phyloP scores from a whole-genome alignment of 345 rosid genomes.

The Abelmoschus esculentus region DNA sequence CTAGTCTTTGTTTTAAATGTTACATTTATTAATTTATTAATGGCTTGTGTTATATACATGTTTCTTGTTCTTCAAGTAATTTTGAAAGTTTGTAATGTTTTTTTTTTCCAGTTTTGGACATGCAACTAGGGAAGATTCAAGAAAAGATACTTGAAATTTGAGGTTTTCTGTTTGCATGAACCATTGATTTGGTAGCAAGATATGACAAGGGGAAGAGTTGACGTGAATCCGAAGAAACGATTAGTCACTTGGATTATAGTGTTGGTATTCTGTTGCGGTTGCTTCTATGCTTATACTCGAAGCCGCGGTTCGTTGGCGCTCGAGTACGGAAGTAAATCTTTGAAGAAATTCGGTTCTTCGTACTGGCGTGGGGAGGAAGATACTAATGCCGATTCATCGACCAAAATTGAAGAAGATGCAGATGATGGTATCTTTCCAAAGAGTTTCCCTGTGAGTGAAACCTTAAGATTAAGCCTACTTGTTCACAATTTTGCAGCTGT shows the following conservation, averaged over 20 bases:
- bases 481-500: constrained; percentile 5
- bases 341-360: constrained; percentile 71
- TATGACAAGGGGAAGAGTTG: constrained; percentile 80
- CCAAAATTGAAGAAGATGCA: constrained; percentile 37
- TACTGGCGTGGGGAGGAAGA: constrained; percentile 76
- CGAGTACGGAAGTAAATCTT: constrained; percentile 63
- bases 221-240: constrained; percentile 78
- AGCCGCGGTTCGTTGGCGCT: constrained; percentile 55
- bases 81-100: neutral
- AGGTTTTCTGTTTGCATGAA: neutral
- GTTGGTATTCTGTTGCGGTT: constrained; percentile 49
- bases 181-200: neutral
- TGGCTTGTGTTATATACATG: neutral
- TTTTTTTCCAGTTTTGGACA: neutral
- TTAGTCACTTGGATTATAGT: constrained; percentile 48
- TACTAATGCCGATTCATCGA: constrained; percentile 30
- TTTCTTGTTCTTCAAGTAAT: neutral
- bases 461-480: constrained; percentile 3
- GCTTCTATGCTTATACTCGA: constrained; percentile 61
- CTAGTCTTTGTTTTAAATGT: neutral
- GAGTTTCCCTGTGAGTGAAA: constrained; percentile 74
- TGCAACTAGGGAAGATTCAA: neutral
- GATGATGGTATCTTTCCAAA: constrained; percentile 41
- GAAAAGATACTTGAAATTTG: neutral
- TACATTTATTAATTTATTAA: neutral